Evolutionary conservation across 768 basidiomycete genomes (phyloP).

Genomic region (Hydnomerulius pinastri): DNA sequence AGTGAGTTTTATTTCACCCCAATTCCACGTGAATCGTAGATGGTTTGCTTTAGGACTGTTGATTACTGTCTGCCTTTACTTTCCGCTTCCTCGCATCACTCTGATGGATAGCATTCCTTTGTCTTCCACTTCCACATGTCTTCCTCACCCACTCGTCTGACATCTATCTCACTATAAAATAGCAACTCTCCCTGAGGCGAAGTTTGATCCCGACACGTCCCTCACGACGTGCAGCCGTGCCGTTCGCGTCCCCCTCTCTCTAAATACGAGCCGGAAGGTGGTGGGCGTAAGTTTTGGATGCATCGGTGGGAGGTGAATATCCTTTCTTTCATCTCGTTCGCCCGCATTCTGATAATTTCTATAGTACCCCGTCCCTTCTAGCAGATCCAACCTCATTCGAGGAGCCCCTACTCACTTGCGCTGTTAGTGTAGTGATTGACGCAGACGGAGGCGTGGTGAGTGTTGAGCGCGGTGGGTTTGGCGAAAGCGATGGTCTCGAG

Average conservation of each 20-base stretch:
- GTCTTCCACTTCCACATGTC: neutral
- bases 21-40: no score
- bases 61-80: no score
- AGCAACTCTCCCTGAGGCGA: constrained; percentile 75
- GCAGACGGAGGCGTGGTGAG: constrained; percentile 26
- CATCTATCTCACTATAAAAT: neutral
- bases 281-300: constrained; percentile 27
- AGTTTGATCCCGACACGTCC: constrained; percentile 65
- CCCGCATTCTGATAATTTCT: constrained; percentile 1
- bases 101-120: neutral
- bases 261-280: constrained; percentile 29
- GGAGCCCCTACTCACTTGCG: constrained; percentile 78
- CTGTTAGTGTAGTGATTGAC: constrained; percentile 63
- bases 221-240: constrained; percentile 63
- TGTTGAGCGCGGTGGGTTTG: constrained; percentile 24
- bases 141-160: constrained; percentile 41
- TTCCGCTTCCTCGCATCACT: no score
- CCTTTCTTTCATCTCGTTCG: neutral
- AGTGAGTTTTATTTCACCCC: constrained; percentile 51
- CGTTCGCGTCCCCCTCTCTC: constrained; percentile 44
- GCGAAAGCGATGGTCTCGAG: constrained; percentile 21
- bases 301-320: constrained; percentile 23
- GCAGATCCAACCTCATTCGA: constrained; percentile 91
- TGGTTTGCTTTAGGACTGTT: no score
- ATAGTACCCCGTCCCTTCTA: constrained; percentile 51